Conservation (phyloP, 2,329 filamentous ascomycete species). For the Hypoxylon sp. region DNA sequence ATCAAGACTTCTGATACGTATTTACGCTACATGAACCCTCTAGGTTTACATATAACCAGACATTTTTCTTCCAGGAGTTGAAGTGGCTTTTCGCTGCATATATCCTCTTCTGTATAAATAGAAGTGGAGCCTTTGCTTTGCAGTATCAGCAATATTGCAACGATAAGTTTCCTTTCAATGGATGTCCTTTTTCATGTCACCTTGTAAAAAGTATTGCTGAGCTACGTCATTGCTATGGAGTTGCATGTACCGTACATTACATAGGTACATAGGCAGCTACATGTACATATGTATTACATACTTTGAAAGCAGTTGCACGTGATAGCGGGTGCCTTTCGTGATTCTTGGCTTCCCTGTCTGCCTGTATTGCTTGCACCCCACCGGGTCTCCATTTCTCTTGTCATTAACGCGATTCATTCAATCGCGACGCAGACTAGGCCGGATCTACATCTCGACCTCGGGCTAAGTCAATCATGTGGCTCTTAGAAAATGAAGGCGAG, state of each 20-base stretch:
- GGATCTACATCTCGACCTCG: conserved; percentile 1
- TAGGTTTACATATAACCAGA: neutral
- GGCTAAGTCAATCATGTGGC: conserved; percentile 60
- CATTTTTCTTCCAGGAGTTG: no score
- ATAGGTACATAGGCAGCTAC: no score
- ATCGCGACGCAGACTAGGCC: conserved; percentile 11
- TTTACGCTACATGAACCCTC: conserved; percentile 12
- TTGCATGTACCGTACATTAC: neutral
- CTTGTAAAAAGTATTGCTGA: neutral
- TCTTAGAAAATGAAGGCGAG: conserved; percentile 64
- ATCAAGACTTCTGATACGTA: conserved; percentile 3
- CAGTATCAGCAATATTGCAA: neutral
- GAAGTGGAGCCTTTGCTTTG: neutral
- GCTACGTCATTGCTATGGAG: neutral
- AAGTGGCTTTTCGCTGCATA: conserved; percentile 16
- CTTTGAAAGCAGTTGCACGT: conserved; percentile 27
- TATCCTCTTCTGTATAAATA: conserved; percentile 3
- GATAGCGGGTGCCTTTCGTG: conserved; percentile 41
- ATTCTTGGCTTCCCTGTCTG: conserved; percentile 20
- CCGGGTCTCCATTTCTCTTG: neutral
- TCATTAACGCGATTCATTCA: conserved; percentile 4
- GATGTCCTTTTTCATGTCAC: neutral
- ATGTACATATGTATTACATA: neutral
- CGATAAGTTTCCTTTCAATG: neutral
- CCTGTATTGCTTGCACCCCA: conserved; percentile 22